Conservation (phyloP, 805 yeast species). For the Ogataea zsoltii region DNA sequence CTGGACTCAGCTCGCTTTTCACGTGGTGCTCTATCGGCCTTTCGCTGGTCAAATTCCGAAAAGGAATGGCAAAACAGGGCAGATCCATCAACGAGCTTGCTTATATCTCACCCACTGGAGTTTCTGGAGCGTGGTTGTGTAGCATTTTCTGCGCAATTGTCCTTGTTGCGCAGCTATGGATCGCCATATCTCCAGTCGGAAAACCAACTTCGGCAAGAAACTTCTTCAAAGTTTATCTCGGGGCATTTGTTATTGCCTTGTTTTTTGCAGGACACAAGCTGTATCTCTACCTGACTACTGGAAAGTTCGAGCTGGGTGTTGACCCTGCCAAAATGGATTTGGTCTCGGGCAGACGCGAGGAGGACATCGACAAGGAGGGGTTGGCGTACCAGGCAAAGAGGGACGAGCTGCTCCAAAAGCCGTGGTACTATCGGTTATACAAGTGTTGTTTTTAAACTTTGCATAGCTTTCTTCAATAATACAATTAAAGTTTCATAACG, state of each 20-base stretch:
- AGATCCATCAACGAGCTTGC: conserved; percentile 42
- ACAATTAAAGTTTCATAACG: no score
- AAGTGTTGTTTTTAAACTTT: conserved; percentile 52
- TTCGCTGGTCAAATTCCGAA: conserved; percentile 47
- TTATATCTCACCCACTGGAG: conserved; percentile 43
- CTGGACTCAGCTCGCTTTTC: conserved; percentile 49
- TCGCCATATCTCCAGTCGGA: conserved; percentile 44
- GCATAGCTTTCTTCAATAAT: no score
- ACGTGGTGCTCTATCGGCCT: conserved; percentile 51
- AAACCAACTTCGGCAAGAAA: conserved; percentile 33
- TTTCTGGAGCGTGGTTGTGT: conserved; percentile 44
- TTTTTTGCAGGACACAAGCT: conserved; percentile 47
- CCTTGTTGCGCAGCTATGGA: conserved; percentile 48
- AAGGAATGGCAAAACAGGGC: conserved; percentile 44
- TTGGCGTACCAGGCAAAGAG: conserved; percentile 47
- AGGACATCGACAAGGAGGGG: conserved; percentile 20
- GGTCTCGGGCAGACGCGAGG: conserved; percentile 21
- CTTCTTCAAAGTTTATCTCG: conserved; percentile 48
- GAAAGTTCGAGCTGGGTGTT: conserved; percentile 16
- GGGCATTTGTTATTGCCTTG: conserved; percentile 45
- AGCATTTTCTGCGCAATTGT: conserved; percentile 37
- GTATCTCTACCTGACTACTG: conserved; percentile 12
- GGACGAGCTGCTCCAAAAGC: conserved; percentile 35
- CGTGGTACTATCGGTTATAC: conserved; percentile 36
- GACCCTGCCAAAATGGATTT: conserved; percentile 24